Conservation (phyloP, 306 rosid species). For the peach (Prunus persica) region DNA sequence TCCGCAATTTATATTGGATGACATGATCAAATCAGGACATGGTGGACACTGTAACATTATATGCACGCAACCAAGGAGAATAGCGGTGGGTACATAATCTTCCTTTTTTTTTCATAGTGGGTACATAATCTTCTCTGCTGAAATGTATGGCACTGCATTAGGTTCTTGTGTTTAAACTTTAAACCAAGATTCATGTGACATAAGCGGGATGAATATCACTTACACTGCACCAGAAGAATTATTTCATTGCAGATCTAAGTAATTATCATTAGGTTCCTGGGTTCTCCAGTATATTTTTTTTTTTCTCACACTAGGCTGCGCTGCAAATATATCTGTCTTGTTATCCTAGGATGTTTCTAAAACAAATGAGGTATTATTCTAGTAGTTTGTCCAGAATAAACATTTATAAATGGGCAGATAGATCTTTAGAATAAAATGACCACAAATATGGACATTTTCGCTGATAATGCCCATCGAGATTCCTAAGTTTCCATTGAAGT, state of each 20-base stretch:
- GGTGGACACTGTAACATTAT: conserved; percentile 82
- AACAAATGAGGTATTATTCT: not conserved
- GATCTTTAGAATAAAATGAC: not conserved
- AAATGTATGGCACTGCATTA: conserved; percentile 13
- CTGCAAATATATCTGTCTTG: not conserved
- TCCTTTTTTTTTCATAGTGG: conserved; percentile 10
- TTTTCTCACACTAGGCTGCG: not conserved
- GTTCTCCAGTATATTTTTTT: not conserved
- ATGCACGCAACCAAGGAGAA: conserved; percentile 98
- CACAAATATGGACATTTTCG: not conserved
- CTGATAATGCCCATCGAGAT: not conserved
- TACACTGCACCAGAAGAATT: not conserved
- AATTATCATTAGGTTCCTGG: not conserved
- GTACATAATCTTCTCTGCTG: conserved; percentile 16
- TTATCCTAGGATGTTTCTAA: not conserved
- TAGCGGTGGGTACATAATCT: conserved; percentile 54
- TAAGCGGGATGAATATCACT: not conserved
- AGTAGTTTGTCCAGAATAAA: not conserved
- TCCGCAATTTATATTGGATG: conserved; percentile 94
- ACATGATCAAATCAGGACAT: conserved; percentile 69
- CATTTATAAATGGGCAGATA: not conserved
- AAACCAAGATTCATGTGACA: not conserved
- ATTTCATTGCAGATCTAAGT: not conserved
- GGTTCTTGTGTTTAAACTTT: not conserved
- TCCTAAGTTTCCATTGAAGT: not conserved